These are phyloP conservation scores for Clarireedia homoeocarpa DNA, from an alignment of 2,329 filamentous ascomycete genomes.

Conservation along the genomic window DNA sequence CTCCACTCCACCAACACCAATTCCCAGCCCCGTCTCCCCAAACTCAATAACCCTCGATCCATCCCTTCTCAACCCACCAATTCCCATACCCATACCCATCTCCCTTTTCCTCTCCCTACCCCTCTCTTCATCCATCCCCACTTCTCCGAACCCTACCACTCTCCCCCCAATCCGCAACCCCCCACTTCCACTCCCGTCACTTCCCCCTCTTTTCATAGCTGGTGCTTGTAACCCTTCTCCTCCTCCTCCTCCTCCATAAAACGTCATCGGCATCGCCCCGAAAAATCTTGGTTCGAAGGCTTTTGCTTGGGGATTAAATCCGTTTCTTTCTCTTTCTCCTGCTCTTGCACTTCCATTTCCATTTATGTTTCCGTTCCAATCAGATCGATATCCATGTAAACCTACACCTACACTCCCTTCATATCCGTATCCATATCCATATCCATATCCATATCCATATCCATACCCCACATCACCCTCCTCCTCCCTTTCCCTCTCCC, in stretches of 20 bases:
- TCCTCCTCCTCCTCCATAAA: not conserved
- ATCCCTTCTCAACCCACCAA: not conserved
- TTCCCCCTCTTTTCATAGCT: conserved; percentile 11
- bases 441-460: not conserved
- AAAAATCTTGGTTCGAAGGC: not conserved
- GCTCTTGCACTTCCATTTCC: not conserved
- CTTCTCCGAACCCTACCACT: conserved; percentile 21
- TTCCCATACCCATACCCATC: not conserved
- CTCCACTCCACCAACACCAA: not conserved
- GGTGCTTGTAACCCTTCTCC: not conserved
- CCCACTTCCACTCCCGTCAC: conserved; percentile 14
- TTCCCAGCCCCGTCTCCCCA: conserved; percentile 1
- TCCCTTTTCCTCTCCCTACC: not conserved
- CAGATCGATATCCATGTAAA: no score
- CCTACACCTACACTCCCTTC: no score
- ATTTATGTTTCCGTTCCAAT: not conserved
- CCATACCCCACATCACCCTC: not conserved
- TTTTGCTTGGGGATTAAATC: not conserved
- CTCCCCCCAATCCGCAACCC: conserved; percentile 6
- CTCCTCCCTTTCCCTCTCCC: not conserved
- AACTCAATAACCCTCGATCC: not conserved
- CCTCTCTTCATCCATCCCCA: conserved; percentile 8
- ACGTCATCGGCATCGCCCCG: not conserved
- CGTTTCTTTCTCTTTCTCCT: not conserved
- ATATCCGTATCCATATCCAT: not conserved